phyloP scores from a whole-genome alignment of 306 rosid species.

The Heteromeles arbutifolia region DNA sequence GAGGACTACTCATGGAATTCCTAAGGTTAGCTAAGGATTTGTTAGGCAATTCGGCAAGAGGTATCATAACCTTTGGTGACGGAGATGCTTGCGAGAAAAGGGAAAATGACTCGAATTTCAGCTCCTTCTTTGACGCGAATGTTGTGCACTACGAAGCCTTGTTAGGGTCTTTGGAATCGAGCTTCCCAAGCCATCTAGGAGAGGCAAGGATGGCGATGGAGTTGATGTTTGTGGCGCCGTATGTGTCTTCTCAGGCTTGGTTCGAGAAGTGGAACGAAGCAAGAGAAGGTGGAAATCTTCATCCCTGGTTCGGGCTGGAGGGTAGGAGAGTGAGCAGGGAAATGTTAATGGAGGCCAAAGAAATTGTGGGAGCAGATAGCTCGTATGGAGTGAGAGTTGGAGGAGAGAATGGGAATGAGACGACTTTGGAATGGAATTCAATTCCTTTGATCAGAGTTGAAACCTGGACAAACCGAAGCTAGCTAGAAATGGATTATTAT shows the following conservation, averaged over 20 bases:
- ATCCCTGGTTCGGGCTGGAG: constrained; percentile 15
- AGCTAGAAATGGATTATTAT: neutral
- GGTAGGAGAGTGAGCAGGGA: constrained; percentile 36
- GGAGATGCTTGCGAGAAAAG: constrained; percentile 38
- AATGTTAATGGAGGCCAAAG: constrained; percentile 35
- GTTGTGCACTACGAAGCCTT: constrained; percentile 46
- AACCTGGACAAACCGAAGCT: constrained; percentile 38
- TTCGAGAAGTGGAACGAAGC: constrained; percentile 41
- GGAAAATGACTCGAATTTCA: constrained; percentile 30
- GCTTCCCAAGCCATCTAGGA: constrained; percentile 26
- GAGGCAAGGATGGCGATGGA: constrained; percentile 56
- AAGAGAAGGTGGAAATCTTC: constrained; percentile 10
- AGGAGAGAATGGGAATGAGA: constrained; percentile 26
- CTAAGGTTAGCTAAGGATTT: constrained; percentile 39
- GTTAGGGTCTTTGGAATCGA: constrained; percentile 43
- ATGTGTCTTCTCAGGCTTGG: constrained; percentile 38
- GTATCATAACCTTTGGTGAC: constrained; percentile 45
- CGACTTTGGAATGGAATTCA: constrained; percentile 45
- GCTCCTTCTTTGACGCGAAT: constrained; percentile 42
- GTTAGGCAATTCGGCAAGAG: constrained; percentile 21
- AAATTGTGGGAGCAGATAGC: constrained; percentile 34
- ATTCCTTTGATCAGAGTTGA: constrained; percentile 46
- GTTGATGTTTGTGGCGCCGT: constrained; percentile 44
- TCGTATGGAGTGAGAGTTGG: constrained; percentile 34
- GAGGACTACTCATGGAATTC: constrained; percentile 35